Evolutionary conservation across 2,329 filamentous ascomycete genomes (phyloP).

Genomic region (Pseudogymnoascus sp.): DNA sequence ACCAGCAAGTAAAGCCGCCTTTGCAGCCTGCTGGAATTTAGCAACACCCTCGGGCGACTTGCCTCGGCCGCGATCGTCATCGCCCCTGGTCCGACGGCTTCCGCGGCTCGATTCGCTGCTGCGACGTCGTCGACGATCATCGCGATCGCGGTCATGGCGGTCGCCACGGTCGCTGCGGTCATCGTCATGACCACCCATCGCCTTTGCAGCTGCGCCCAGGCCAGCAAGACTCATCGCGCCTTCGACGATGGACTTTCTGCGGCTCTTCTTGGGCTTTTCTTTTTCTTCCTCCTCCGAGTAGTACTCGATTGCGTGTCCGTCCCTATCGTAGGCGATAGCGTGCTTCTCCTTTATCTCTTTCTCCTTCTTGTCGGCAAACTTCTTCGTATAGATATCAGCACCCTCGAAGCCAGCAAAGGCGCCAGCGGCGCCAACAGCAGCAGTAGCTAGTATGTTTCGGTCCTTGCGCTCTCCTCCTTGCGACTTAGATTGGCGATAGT

Average conservation of each 20-base stretch:
- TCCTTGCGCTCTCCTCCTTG: conserved; percentile 38
- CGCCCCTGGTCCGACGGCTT: conserved; percentile 43
- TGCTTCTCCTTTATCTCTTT: conserved; percentile 48
- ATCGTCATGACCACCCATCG: conserved; percentile 37
- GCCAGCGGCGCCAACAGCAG: conserved; percentile 54
- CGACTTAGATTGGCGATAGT: conserved; percentile 46
- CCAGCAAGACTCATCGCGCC: conserved; percentile 53
- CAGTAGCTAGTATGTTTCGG: conserved; percentile 50
- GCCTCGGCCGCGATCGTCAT: conserved; percentile 31
- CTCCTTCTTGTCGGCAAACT: conserved; percentile 30
- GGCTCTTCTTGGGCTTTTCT: conserved; percentile 44
- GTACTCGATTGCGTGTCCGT: conserved; percentile 44
- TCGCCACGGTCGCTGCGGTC: conserved; percentile 32
- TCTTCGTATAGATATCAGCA: conserved; percentile 54
- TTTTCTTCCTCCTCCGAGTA: conserved; percentile 51
- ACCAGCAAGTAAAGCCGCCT: conserved; percentile 81
- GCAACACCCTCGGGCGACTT: conserved; percentile 42
- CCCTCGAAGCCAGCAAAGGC: conserved; percentile 57
- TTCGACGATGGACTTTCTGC: conserved; percentile 57
- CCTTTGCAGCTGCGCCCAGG: conserved; percentile 53
- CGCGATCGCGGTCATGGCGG: conserved; percentile 23
- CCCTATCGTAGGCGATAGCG: conserved; percentile 44
- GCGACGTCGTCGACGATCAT: conserved; percentile 34
- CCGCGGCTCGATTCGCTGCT: conserved; percentile 32
- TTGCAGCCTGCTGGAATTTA: conserved; percentile 77